These are phyloP conservation scores for Climacium dendroides DNA, from an alignment of 225 moss, liverwort and hornwort species.

Conservation along the genomic window DNA sequence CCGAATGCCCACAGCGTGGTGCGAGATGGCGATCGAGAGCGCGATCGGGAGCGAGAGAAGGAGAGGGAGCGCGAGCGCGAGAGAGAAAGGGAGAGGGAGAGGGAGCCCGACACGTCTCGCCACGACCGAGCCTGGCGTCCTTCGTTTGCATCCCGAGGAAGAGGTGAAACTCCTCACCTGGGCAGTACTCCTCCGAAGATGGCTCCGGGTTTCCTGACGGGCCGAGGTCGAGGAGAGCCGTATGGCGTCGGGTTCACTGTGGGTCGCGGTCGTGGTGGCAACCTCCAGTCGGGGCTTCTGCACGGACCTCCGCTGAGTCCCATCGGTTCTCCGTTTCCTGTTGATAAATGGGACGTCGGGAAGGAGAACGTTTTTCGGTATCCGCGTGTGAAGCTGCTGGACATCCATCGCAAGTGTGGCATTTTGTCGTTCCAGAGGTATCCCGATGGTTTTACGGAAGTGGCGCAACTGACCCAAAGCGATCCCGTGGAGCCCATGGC, in stretches of 20 bases:
- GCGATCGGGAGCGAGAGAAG: conserved; percentile 21
- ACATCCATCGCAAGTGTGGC: conserved; percentile 81
- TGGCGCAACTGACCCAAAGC: conserved; percentile 70
- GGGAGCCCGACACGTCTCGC: conserved; percentile 34
- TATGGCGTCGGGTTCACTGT: conserved; percentile 78
- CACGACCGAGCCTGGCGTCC: conserved; percentile 65
- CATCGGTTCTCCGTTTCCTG: conserved; percentile 66
- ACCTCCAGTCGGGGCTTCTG: conserved; percentile 74
- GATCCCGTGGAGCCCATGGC: conserved; percentile 93
- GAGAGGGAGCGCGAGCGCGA: conserved; percentile 4
- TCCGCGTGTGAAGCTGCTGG: conserved; percentile 83
- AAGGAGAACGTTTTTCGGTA: conserved; percentile 70
- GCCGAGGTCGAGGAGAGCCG: conserved; percentile 89
- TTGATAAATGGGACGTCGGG: conserved; percentile 70
- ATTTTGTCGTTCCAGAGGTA: conserved; percentile 50
- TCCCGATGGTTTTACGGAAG: conserved; percentile 77
- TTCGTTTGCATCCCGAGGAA: conserved; percentile 62
- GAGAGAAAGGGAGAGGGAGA: conserved; percentile 13
- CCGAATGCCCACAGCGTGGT: conserved; percentile 4
- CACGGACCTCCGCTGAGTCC: conserved; percentile 70
- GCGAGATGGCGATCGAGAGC: conserved; percentile 32
- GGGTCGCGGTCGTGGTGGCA: conserved; percentile 89
- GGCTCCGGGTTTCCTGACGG: conserved; percentile 88
- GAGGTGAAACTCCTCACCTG: conserved; percentile 65
- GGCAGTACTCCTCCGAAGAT: conserved; percentile 58